Evolutionary conservation across 345 rosid species (phyloP).

Genomic region (Linum tenue): DNA sequence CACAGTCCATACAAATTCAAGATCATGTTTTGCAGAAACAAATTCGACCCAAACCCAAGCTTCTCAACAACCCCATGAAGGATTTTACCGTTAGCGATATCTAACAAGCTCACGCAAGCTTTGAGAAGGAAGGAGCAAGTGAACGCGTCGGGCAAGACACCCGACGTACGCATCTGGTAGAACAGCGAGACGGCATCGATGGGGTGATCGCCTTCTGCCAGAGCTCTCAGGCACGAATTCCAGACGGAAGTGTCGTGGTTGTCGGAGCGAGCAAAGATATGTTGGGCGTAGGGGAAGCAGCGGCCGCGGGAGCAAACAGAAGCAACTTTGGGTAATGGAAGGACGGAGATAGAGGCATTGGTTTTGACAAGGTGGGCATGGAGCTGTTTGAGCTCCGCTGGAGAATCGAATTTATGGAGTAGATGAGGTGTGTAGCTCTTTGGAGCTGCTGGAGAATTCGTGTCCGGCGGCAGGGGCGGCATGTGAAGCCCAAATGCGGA

Average conservation of each 20-base stretch:
- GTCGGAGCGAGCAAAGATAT: conserved; percentile 10
- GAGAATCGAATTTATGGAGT: conserved; percentile 29
- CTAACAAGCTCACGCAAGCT: conserved; percentile 17
- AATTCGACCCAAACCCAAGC: conserved; percentile 27
- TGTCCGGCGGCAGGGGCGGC: too few relatives aligned
- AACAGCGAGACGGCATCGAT: conserved; percentile 23
- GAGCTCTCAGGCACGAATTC: conserved; percentile 34
- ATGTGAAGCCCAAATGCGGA: too few relatives aligned
- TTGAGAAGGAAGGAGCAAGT: conserved; percentile 33
- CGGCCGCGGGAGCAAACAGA: conserved; percentile 23
- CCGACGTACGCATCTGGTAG: conserved; percentile 14
- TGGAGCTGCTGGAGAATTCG: too few relatives aligned
- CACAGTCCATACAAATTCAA: conserved; percentile 23
- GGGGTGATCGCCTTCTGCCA: conserved; percentile 25
- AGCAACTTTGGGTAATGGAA: conserved; percentile 23
- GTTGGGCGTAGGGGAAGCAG: conserved; percentile 19
- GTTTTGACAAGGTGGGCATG: conserved; percentile 30
- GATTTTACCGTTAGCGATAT: conserved; percentile 13
- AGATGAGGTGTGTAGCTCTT: neutral
- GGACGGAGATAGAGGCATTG: conserved; percentile 17
- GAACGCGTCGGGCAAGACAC: conserved; percentile 23
- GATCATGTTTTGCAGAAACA: conserved; percentile 26
- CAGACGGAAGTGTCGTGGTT: conserved; percentile 17
- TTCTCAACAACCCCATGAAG: conserved; percentile 30
- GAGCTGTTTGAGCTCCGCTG: conserved; percentile 33